Evolutionary conservation across 208 protist genomes (phyloP).

Genomic region (Lotmaria passim): DNA sequence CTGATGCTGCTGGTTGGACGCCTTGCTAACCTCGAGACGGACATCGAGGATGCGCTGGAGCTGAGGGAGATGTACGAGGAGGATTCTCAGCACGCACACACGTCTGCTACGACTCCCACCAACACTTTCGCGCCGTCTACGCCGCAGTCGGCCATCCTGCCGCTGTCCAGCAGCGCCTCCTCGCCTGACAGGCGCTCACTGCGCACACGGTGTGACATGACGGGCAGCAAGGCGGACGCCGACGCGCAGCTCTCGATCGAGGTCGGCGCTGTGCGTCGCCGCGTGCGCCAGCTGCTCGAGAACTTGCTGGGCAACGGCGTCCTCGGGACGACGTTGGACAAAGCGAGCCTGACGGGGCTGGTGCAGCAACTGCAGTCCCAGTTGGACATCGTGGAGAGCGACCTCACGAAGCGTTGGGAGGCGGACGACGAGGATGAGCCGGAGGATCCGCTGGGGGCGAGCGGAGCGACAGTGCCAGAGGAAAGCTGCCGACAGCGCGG

Average conservation of each 20-base stretch:
- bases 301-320: slow-evolving; percentile 24
- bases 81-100: background rate
- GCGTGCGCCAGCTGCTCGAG: slow-evolving; percentile 21
- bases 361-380: slow-evolving; percentile 30
- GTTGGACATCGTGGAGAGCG: slow-evolving; percentile 23
- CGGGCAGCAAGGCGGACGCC: slow-evolving; percentile 7
- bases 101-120: background rate
- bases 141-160: no score
- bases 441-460: background rate
- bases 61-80: slow-evolving; percentile 15
- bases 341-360: slow-evolving; percentile 8
- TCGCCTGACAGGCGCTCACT: background rate
- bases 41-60: slow-evolving; percentile 50
- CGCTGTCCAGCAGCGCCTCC: background rate
- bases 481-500: background rate
- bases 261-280: slow-evolving; percentile 13
- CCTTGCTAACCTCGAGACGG: slow-evolving; percentile 61
- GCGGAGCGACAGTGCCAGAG: background rate
- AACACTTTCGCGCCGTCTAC: background rate
- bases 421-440: background rate
- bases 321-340: slow-evolving; percentile 11
- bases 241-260: slow-evolving; percentile 17
- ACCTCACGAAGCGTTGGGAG: slow-evolving; percentile 15
- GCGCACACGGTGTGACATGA: slow-evolving; percentile 7
- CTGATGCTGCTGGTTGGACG: slow-evolving; percentile 80